Evolutionary conservation across 805 yeast genomes (phyloP).

Genomic region (Lachancea fermentati): DNA sequence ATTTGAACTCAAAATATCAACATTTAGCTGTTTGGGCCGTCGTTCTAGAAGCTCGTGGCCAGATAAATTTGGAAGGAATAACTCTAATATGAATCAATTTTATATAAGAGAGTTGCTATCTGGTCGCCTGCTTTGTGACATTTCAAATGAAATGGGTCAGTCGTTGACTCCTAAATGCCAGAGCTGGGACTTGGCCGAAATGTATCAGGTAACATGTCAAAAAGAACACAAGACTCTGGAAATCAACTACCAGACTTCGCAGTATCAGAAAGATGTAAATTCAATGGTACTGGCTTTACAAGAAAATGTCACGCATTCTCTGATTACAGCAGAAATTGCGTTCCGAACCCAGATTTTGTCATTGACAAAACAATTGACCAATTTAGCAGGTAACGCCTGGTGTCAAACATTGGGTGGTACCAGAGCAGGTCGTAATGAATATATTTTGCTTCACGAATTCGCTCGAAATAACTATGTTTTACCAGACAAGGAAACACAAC

Average conservation of each 20-base stretch:
- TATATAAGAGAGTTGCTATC: conserved; percentile 65
- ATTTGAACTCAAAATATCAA: conserved; percentile 63
- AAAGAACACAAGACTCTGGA: conserved; percentile 59
- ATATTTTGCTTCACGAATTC: conserved; percentile 86
- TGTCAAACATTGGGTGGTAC: conserved; percentile 91
- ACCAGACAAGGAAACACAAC: conserved; percentile 69
- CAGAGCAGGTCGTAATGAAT: conserved; percentile 93
- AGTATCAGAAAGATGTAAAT: conserved; percentile 59
- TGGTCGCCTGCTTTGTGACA: conserved; percentile 87
- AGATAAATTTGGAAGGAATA: conserved; percentile 54
- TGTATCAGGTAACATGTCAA: conserved; percentile 76
- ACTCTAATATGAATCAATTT: conserved; percentile 45
- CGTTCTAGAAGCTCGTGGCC: conserved; percentile 76
- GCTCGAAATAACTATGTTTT: conserved; percentile 71
- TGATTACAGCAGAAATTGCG: conserved; percentile 71
- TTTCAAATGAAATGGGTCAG: conserved; percentile 92
- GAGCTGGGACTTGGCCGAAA: conserved; percentile 89
- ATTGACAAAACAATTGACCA: conserved; percentile 83
- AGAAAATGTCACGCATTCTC: conserved; percentile 62
- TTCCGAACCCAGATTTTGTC: conserved; percentile 81
- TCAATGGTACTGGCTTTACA: conserved; percentile 63
- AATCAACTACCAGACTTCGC: conserved; percentile 63
- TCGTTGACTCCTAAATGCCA: conserved; percentile 88
- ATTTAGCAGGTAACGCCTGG: conserved; percentile 97
- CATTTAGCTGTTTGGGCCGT: conserved; percentile 83